phyloP scores from a whole-genome alignment of 352 stramenopile species.

The Poterioochromonas sp. region DNA sequence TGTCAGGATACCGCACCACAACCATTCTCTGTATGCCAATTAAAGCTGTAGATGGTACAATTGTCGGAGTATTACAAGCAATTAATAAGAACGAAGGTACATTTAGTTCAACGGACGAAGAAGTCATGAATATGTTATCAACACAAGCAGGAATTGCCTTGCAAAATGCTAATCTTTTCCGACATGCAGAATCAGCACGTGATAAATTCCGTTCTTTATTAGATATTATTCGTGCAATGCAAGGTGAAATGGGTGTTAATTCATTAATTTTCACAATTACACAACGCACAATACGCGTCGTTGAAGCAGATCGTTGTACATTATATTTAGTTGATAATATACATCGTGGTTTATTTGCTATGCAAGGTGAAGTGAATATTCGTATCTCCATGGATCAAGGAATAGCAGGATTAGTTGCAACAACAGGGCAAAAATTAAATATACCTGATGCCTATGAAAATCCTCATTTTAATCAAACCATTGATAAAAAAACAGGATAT shows the following conservation, averaged over 20 bases:
- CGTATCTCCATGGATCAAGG: slow-evolving; percentile 68
- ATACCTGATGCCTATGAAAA: slow-evolving; percentile 72
- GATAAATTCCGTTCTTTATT: slow-evolving; percentile 50
- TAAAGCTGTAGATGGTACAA: slow-evolving; percentile 57
- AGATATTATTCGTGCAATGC: slow-evolving; percentile 75
- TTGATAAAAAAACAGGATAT: slow-evolving; percentile 73
- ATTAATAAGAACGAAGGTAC: slow-evolving; percentile 66
- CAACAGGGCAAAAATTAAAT: slow-evolving; percentile 61
- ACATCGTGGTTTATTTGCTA: slow-evolving; percentile 70
- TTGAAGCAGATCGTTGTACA: slow-evolving; percentile 70
- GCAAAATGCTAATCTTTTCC: slow-evolving; percentile 59
- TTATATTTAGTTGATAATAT: slow-evolving; percentile 70
- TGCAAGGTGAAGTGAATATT: slow-evolving; percentile 73
- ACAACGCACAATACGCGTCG: slow-evolving; percentile 64
- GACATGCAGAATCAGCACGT: slow-evolving; percentile 35
- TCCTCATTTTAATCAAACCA: slow-evolving; percentile 70
- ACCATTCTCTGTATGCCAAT: slow-evolving; percentile 77
- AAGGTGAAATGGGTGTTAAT: slow-evolving; percentile 72
- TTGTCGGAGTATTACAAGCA: slow-evolving; percentile 73
- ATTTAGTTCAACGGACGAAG: slow-evolving; percentile 69
- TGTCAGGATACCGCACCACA: slow-evolving; percentile 71
- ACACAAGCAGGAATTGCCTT: slow-evolving; percentile 69
- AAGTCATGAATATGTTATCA: slow-evolving; percentile 67
- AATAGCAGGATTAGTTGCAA: slow-evolving; percentile 63
- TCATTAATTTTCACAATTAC: slow-evolving; percentile 78